A percentile compares a stretch with the other conserved stretches of the same genome.
phyloP scores from a whole-genome alignment of 768 basidiomycete species.

The Boletus pseudopeckii region DNA sequence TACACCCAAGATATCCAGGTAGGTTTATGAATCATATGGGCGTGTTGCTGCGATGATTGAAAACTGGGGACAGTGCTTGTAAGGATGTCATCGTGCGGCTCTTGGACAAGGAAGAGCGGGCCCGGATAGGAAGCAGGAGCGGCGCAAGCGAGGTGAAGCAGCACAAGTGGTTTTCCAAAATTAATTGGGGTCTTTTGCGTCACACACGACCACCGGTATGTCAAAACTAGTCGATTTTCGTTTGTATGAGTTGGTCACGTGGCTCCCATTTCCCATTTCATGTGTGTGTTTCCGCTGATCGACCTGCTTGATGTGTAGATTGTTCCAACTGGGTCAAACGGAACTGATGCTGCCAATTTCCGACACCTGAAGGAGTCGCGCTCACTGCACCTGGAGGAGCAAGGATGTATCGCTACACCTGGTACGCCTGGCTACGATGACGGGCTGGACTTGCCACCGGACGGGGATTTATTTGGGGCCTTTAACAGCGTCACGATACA shows the following conservation, averaged over 20 bases:
- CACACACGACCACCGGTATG: constrained; percentile 91
- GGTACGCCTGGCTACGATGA: constrained; percentile 43
- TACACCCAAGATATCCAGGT: constrained; percentile 72
- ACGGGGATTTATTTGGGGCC: constrained; percentile 74
- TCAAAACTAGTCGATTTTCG: constrained; percentile 1
- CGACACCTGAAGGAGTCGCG: constrained; percentile 87
- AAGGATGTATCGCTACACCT: constrained; percentile 36
- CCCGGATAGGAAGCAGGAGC: constrained; percentile 83
- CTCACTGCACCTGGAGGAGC: constrained; percentile 84
- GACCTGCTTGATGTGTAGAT: constrained; percentile 51
- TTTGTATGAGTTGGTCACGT: constrained; percentile 7
- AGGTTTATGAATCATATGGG: constrained; percentile 29
- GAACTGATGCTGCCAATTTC: constrained; percentile 84
- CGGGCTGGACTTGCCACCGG: constrained; percentile 42
- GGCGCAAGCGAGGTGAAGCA: constrained; percentile 99
- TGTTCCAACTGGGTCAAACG: constrained; percentile 69
- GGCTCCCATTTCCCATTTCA: constrained; percentile 10
- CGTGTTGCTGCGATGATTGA: constrained; percentile 9
- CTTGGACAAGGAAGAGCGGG: constrained; percentile 88
- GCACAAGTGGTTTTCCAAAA: constrained; percentile 96
- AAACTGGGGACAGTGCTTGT: constrained; percentile 54
- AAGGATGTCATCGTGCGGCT: constrained; percentile 86
- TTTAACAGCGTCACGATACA: constrained; percentile 90
- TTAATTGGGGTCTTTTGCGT: constrained; percentile 95
- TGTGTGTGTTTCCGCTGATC: constrained; percentile 22